These are phyloP conservation scores for Aspergillus fructus DNA, from an alignment of 2,329 filamentous ascomycete genomes.

Conservation along the genomic window DNA sequence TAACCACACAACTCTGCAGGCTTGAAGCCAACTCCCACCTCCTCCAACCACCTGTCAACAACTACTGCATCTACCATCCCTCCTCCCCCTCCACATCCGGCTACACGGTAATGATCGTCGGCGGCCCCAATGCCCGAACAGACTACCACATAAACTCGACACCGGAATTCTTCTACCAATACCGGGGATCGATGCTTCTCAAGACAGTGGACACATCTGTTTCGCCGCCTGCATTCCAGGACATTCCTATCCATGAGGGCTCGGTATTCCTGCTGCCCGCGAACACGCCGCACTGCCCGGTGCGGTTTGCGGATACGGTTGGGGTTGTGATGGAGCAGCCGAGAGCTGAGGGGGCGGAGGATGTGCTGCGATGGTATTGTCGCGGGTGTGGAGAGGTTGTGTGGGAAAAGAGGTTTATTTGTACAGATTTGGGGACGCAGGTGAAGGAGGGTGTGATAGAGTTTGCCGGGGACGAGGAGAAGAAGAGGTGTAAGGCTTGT, in stretches of 20 bases:
- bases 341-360: slow-evolving; percentile 66
- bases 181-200: slow-evolving; percentile 89
- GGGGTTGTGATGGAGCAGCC: slow-evolving; percentile 89
- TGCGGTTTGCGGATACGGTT: slow-evolving; percentile 91
- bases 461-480: slow-evolving; percentile 69
- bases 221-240: slow-evolving; percentile 63
- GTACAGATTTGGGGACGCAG: slow-evolving; percentile 87
- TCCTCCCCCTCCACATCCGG: slow-evolving; percentile 72
- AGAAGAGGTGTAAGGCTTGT: slow-evolving; percentile 74
- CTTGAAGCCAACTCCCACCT: slow-evolving; percentile 88
- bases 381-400: slow-evolving; percentile 66
- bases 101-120: slow-evolving; percentile 89
- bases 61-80: slow-evolving; percentile 89
- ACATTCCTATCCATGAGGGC: slow-evolving; percentile 87
- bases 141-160: slow-evolving; percentile 99
- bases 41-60: slow-evolving; percentile 91
- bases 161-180: slow-evolving; percentile 97
- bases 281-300: slow-evolving; percentile 96
- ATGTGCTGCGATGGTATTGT: slow-evolving; percentile 92
- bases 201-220: slow-evolving; percentile 73
- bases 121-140: slow-evolving; percentile 90
- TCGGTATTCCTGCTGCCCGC: slow-evolving; percentile 89
- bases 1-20: slow-evolving; percentile 51
- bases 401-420: slow-evolving; percentile 83
- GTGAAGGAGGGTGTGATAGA: slow-evolving; percentile 86